Conservation (phyloP, 139 green algal genomes). For the Chlorella sp. region DNA sequence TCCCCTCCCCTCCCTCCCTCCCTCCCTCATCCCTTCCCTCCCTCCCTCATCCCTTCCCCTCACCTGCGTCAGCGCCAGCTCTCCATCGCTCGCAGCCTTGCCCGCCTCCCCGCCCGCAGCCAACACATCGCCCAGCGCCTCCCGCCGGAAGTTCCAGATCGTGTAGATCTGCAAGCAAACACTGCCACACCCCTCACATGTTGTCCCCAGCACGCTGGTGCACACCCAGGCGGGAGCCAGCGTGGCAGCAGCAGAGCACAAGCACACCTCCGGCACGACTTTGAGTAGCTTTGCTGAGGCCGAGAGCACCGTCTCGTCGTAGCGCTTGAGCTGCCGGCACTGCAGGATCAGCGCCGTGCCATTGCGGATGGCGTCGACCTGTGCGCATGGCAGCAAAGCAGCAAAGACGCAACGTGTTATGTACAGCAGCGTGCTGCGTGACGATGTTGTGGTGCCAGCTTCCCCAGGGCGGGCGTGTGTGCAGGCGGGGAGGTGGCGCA, state of each 20-base stretch:
- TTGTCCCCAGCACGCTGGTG: not conserved
- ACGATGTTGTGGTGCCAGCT: no score
- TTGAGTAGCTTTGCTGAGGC: slow-evolving; percentile 43
- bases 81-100: slow-evolving; percentile 23
- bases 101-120: slow-evolving; percentile 40
- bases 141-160: slow-evolving; percentile 84
- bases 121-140: slow-evolving; percentile 50
- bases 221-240: no score
- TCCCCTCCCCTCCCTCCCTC: no score
- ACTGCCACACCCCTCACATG: not conserved
- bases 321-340: slow-evolving; percentile 26
- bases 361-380: slow-evolving; percentile 48
- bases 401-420: not conserved
- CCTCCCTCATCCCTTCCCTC: slow-evolving; percentile 15
- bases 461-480: no score
- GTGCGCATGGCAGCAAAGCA: not conserved
- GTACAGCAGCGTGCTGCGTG: no score
- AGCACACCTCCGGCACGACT: slow-evolving; percentile 61
- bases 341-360: slow-evolving; percentile 40
- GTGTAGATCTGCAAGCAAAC: slow-evolving; percentile 75
- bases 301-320: slow-evolving; percentile 34
- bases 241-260: no score
- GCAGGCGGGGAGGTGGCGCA: no score
- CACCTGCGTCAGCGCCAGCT: slow-evolving; percentile 39
- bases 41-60: not conserved